These are phyloP conservation scores for Clonostachys sp. DNA, from an alignment of 2,329 filamentous ascomycete species.

Conservation along the genomic window DNA sequence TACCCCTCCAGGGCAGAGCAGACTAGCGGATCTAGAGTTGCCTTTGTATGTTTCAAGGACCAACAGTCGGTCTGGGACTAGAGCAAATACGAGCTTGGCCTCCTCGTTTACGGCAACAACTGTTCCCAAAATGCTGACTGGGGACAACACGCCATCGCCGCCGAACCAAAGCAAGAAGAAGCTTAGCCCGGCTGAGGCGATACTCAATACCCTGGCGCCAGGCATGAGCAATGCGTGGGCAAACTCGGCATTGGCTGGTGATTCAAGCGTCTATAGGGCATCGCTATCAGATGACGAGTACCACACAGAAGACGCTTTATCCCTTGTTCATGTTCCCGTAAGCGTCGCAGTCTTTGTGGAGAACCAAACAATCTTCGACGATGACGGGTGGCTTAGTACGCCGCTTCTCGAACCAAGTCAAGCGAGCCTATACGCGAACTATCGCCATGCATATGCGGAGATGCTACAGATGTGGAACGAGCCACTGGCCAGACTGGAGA, in stretches of 20 bases:
- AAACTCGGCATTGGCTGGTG: constrained; percentile 35
- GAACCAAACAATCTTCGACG: constrained; percentile 63
- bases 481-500: constrained; percentile 58
- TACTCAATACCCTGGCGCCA: constrained; percentile 49
- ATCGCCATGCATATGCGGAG: constrained; percentile 64
- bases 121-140: constrained; percentile 41
- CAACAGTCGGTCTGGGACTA: neutral
- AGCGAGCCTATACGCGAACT: constrained; percentile 48
- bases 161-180: constrained; percentile 43
- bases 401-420: constrained; percentile 51
- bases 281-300: constrained; percentile 51
- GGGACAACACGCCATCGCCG: constrained; percentile 35
- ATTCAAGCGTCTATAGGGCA: constrained; percentile 41
- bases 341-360: constrained; percentile 49
- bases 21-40: neutral
- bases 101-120: constrained; percentile 48
- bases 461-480: constrained; percentile 64
- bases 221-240: constrained; percentile 15
- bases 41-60: neutral
- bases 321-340: constrained; percentile 40
- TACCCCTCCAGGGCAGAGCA: constrained; percentile 42
- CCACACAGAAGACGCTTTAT: constrained; percentile 23
- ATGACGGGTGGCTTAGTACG: constrained; percentile 59
- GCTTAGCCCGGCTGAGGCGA: constrained; percentile 57
- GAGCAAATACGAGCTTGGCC: constrained; percentile 34